Evolutionary conservation across 2,329 filamentous ascomycete species (phyloP), one percentile per base, ranked within the genome.

Genomic region (Reticulascus tulasneorum): DNA sequence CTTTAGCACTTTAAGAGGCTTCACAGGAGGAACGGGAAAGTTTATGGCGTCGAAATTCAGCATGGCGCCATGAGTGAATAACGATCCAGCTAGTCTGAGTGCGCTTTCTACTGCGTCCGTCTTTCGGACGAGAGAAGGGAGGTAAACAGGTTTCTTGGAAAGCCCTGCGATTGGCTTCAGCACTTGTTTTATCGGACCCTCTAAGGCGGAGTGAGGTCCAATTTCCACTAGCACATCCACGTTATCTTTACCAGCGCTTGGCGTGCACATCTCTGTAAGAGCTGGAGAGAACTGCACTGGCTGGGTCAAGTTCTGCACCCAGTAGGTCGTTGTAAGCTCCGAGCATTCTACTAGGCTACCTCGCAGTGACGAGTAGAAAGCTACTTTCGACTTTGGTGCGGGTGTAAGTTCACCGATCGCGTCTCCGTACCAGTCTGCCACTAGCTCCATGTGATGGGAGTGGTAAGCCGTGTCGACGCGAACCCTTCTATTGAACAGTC

Each of bases 391-490:
- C n/a, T n/a, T n/a, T n/a, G n/a, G n/a, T n/a, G n/a, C n/a, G n/a
- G n/a, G n/a, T n/a, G n/a, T n/a, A n/a, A n/a, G n/a, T n/a, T n/a
- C n/a, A n/a, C n/a, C n/a, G n/a, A n/a, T n/a, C n/a, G 4, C 7
- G 13, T 11, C 7, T 9, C 13, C n/a, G 20, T 40, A 40, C 2
- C n/a, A 5, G 9, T 22, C 17, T 9, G 28, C 33, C 9, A 36
- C 18, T 9, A 23, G 29, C 3, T 16, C 15, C 42, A 49, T 49
- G 11, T 49, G 45, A 12, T 29, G 40, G 1, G 58, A 60, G 38
- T 63, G 59, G 17, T 61, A 62, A 8, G 58, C 57, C 19, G 42
- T 53, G 19, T 54, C 47, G 9, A 57, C 52, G 17, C 49, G 49
- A 2, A 60, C 42, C 11, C 35, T 26, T 3, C 48, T 40, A 5